Evolutionary conservation across 2,329 filamentous ascomycete genomes (phyloP), one percentile per base, ranked within the genome.

Genomic region (Microthyrium microscopicum): DNA sequence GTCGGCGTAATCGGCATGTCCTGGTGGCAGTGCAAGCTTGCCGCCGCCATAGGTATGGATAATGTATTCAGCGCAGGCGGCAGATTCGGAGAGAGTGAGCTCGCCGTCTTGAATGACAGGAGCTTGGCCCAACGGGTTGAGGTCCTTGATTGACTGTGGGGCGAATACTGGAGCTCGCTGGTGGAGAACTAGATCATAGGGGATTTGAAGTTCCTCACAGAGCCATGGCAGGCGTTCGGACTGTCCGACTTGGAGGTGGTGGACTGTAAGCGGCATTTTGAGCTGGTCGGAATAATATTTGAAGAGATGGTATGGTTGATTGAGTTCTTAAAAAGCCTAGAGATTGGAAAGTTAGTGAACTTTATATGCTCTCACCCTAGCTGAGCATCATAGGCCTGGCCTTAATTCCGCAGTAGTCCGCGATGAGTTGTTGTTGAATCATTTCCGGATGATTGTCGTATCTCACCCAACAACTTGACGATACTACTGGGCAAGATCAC

Each of bases 31-130:
- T 7, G 60, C 52, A 0, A 77, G 53, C 9, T 49, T 52, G 5
- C 69, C 68, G 5, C 49, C 42, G 20, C 56, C 68, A 41, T 75
- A 57, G 28, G 61, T 63, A 42, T 61, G 51, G 39, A 64, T 55
- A 44, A 79, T 67, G 53, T 77, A 78, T 36, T 79, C 70, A 29
- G 65, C 54, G 39, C 65, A 67, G 2, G 73, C 73, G 35, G 59
- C 61, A 15, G 62, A 67, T 46, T 79, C 74, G 20, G 67, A 66
- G 3, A 78, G 56, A 0, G 57, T 65, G 35, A 73, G 41, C 19
- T 57, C 49, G 16, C 58, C 58, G 44, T 76, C 68, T 44, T 68
- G 58, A 31, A 78, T 67, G 13, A 77, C 56, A 4, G 74, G 74
- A 0, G 73, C 68, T 1, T 25, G 8, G 8, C 13, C 22, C 8